These are phyloP conservation scores for Trametes cubensis DNA, from an alignment of 768 basidiomycete genomes.

Conservation along the genomic window DNA sequence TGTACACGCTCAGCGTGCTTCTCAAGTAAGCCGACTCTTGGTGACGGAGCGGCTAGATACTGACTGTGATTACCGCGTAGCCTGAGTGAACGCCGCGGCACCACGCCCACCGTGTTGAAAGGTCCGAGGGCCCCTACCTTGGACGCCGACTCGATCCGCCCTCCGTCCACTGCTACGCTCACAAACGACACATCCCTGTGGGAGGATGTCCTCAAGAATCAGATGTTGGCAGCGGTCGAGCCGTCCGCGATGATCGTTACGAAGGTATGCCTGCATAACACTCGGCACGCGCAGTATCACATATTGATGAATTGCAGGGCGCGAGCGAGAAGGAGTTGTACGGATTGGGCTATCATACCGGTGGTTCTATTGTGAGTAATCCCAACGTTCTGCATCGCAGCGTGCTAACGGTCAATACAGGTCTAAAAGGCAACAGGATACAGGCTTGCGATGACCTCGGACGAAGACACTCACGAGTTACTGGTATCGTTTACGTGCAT, in stretches of 20 bases:
- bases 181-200: slow-evolving; percentile 4
- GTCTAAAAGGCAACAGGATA: neutral
- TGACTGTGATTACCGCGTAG: neutral
- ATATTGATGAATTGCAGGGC: neutral
- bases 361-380: neutral
- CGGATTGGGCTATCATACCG: neutral
- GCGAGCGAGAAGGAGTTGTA: neutral
- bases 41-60: neutral
- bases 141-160: neutral
- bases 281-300: too few species aligned
- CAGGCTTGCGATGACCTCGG: neutral
- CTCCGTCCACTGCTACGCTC: slow-evolving; percentile 13
- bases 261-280: neutral
- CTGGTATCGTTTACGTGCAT: too few species aligned
- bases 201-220: slow-evolving; percentile 8
- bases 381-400: neutral
- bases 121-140: neutral
- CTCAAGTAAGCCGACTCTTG: slow-evolving; percentile 1
- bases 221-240: neutral
- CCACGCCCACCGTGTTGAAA: neutral
- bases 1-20: slow-evolving; percentile 22
- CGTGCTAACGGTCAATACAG: neutral
- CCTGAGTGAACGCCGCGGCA: neutral
- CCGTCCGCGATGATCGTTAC: neutral
- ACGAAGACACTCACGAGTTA: too few species aligned